Evolutionary conservation across 1,139 yeast genomes (phyloP).

Genomic region (Meyerozyma elateridarum): DNA sequence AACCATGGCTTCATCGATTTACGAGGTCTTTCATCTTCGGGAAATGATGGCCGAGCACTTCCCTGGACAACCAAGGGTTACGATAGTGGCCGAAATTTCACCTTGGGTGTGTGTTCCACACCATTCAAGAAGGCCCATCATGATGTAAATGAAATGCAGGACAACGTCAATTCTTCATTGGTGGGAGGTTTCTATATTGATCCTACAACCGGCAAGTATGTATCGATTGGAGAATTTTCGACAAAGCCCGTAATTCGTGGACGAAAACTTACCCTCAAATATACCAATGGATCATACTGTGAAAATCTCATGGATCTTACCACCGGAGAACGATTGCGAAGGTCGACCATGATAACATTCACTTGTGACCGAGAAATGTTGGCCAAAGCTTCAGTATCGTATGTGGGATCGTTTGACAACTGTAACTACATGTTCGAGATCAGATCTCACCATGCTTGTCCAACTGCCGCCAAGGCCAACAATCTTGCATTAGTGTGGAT

Average conservation of each 20-base stretch:
- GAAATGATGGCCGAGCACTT: slow-evolving; percentile 38
- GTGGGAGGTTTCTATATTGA: slow-evolving; percentile 71
- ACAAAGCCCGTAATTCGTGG: slow-evolving; percentile 66
- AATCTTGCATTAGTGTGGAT: slow-evolving; percentile 59
- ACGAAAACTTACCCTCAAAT: slow-evolving; percentile 63
- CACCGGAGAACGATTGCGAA: slow-evolving; percentile 43
- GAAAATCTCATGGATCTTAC: slow-evolving; percentile 24
- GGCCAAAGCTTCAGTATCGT: slow-evolving; percentile 63
- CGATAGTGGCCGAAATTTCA: slow-evolving; percentile 70
- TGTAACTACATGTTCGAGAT: slow-evolving; percentile 86
- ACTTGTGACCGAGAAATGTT: slow-evolving; percentile 76
- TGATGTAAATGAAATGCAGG: slow-evolving; percentile 23
- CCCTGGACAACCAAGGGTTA: slow-evolving; percentile 70
- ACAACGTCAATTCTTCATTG: slow-evolving; percentile 37
- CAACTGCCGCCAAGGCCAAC: slow-evolving; percentile 62
- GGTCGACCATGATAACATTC: slow-evolving; percentile 67
- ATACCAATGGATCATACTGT: slow-evolving; percentile 71
- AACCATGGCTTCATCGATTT: slow-evolving; percentile 54
- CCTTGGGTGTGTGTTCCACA: slow-evolving; percentile 73
- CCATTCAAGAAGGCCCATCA: slow-evolving; percentile 44
- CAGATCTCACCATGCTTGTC: slow-evolving; percentile 83
- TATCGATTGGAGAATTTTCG: slow-evolving; percentile 63
- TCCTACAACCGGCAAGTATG: slow-evolving; percentile 40
- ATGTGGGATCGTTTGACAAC: slow-evolving; percentile 66
- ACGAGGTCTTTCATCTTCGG: slow-evolving; percentile 42